Base-by-base conservation (phyloP, 306 rosid genomes). In the Quercus wislizeni region DNA sequence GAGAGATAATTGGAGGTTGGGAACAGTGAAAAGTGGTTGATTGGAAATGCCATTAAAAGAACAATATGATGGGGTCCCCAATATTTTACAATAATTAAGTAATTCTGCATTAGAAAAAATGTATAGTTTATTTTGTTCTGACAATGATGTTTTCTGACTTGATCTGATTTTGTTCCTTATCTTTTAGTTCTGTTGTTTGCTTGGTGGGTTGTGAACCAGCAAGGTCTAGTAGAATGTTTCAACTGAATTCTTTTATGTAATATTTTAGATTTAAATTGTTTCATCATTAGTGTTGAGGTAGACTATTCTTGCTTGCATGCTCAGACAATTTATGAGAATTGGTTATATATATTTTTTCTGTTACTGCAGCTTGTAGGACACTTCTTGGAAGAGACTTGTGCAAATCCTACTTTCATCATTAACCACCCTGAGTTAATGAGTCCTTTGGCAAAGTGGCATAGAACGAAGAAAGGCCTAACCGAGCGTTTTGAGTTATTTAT, bases 351-450 rank as follows among this genome's bases (percentile, higher is more conserved):
- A 52, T 54, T 68, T 68, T 9, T 76, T 71, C 17, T 80, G 33
- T 52, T 69, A 25, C 63, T 87, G 86, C 94, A 95, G 99, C 99
- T 95, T 84, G 99, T 92, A 82, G 99, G 96, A 35, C 96, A 95
- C 91, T 91, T 90, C 80, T 81, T 95, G 86, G 99, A 95, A 74
- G 98, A 89, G 86, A 90, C 82, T 0, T 95, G 99, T 76, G 93
- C 93, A 10, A 89, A 92, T 84, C 98, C 98, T 14, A 68, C 97
- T 68, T 95, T 87, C 74, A 92, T 95, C 79, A 92, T 90, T 33
- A 93, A 95, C 81, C 98, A 90, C 82, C 99, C 99, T 0, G 93
- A 95, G 90, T 84, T 95, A 73, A 92, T 90, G 98, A 95, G 99
- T 84, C 99, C 96, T 62, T 80, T 95, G 84, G 99, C 99, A 2